phyloP scores from a whole-genome alignment of 2,329 filamentous ascomycete species.

The Alternaria gaisen region DNA sequence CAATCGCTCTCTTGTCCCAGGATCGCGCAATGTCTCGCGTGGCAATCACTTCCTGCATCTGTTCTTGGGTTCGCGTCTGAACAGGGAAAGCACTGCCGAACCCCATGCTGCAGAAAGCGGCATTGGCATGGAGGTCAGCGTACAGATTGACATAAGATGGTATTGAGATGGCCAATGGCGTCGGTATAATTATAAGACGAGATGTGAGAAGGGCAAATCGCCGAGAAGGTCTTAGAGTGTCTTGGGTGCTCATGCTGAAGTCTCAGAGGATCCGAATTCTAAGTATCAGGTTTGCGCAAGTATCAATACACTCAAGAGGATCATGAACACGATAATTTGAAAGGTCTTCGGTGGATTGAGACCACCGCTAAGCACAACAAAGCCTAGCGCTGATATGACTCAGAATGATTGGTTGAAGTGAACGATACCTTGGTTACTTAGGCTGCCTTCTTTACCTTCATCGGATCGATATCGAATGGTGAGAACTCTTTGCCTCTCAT shows the following conservation, averaged over 20 bases:
- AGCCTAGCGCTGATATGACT: constrained; percentile 1
- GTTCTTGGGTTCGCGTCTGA: constrained; percentile 12
- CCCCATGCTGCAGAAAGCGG: not conserved
- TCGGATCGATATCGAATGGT: constrained; percentile 20
- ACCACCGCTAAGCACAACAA: not conserved
- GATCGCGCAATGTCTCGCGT: constrained; percentile 23
- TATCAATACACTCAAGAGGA: not conserved
- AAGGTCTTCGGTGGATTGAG: too few relatives aligned
- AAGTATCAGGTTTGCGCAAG: not conserved
- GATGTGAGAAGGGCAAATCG: constrained; percentile 3
- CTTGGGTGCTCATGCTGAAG: not conserved
- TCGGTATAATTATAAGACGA: constrained; percentile 4
- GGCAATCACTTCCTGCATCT: constrained; percentile 17
- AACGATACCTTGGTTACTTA: not conserved
- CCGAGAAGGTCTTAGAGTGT: not conserved
- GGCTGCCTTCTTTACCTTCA: constrained; percentile 13
- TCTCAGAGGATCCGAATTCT: not conserved
- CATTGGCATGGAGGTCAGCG: constrained; percentile 2
- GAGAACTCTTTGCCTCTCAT: constrained; percentile 17
- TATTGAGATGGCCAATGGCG: constrained; percentile 1
- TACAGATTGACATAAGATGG: constrained; percentile 4
- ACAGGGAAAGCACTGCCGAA: not conserved
- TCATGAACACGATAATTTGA: not conserved
- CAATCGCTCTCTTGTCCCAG: constrained; percentile 22
- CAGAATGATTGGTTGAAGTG: not conserved